Evolutionary conservation across 768 basidiomycete species (phyloP), one percentile per base, ranked within the genome.

Genomic region (Termitomyces sp.): DNA sequence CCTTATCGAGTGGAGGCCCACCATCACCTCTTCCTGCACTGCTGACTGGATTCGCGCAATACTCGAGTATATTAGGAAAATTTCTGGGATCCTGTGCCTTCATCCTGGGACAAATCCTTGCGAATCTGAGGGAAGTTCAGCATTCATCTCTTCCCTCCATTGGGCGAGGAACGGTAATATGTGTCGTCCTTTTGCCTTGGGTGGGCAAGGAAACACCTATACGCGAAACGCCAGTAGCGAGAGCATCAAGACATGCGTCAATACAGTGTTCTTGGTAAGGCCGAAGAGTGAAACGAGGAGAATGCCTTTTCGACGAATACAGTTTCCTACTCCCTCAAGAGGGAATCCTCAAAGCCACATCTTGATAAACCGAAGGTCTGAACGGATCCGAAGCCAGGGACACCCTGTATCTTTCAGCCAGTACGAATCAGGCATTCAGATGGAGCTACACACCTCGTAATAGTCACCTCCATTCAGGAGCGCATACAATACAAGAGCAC

Each of bases 181-280:
- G n/a, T n/a, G 74, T 43, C 67, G 69, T 24, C 65, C 58, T 35
- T 72, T 75, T 64, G 55, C 77, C 48, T 74, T 58, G 46, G 34
- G 22, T 9, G 34, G 93, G 92, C 5, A 92, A 71, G 7, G 89
- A 92, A 21, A 93, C 87, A 15, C 90, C 92, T 17, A 93, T 85
- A 28, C 92, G 83, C 7, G 84, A 80, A 44, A 70, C 70, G n/a
- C 93, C 91, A 26, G 75, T 68, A 21, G 71, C 65, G 15, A 96
- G 73, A 8, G 94, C 90, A 19, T 82, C 79, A 2, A 83, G 71
- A 66, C 93, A 95, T 4, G 89, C 83, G 14, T 82, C 72, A 26
- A 98, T 74, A 65, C 92, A 94, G 9, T 80, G 75, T 59, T 88
- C 81, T 64, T 98, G 95, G 67, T 98, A 98, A 0, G 93, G 93